Conservation (phyloP, 441 rosid genomes). For the Croton laevigatus region DNA sequence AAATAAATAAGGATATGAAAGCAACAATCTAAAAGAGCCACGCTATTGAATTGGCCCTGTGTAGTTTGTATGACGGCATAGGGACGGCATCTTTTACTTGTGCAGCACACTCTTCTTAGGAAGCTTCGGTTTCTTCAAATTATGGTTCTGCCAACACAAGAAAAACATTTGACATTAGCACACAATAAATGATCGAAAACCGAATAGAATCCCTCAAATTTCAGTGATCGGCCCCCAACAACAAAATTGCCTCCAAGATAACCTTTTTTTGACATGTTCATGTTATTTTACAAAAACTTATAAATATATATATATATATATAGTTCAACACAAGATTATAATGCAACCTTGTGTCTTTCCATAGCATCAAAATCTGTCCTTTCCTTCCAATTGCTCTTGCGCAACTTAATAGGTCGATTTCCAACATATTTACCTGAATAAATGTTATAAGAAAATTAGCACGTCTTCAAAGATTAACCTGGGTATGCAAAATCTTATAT, state of each 20-base stretch:
- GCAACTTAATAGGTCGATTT: constrained; percentile 84
- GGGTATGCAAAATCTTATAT: not conserved
- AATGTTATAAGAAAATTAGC: not conserved
- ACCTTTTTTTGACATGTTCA: no score
- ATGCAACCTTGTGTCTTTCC: constrained; percentile 62
- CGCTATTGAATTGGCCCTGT: not conserved
- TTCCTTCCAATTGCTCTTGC: constrained; percentile 98
- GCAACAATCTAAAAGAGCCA: not conserved
- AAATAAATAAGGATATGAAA: no score
- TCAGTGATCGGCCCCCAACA: not conserved
- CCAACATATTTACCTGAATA: constrained; percentile 93
- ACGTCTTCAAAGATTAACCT: not conserved
- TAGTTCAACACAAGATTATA: not conserved
- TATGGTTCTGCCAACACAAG: constrained; percentile 47
- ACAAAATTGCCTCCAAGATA: no score
- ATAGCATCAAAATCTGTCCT: constrained; percentile 72
- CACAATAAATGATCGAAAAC: not conserved
- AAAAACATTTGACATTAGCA: not conserved
- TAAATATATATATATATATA: no score
- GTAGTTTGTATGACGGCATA: not conserved
- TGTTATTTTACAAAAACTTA: no score
- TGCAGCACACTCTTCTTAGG: constrained; percentile 77
- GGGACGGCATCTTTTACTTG: constrained; percentile 43
- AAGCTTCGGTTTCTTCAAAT: constrained; percentile 66
- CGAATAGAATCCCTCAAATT: not conserved